Evolutionary conservation across 306 rosid genomes (phyloP), one percentile per base, ranked within the genome.

Genomic region (Lupinus albus): DNA sequence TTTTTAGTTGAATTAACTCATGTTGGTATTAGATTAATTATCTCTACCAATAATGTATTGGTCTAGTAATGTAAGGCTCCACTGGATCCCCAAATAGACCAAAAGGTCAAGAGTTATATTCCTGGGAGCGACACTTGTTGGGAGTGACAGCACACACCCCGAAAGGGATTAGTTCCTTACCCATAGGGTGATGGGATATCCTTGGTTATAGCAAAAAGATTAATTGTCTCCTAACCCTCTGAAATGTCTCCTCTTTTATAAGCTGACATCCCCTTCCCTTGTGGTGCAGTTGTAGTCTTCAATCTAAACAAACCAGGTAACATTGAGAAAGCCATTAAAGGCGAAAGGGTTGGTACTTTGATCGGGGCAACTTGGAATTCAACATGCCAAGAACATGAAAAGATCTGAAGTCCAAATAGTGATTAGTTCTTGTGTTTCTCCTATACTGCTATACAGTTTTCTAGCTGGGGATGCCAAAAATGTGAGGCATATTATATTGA

Each of bases 331-430:
- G 98, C 98, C 65, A 90, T 93, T 71, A 83, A 50, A 71, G 98
- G 98, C 0, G 95, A 86, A 81, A 79, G 78, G 63, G 97, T 93
- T 41, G 98, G 98, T 76, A 93, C 98, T 12, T 75, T 93, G 76
- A 93, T 89, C 9, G 98, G 95, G 46, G 91, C 85, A 17, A 76
- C 74, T 6, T 38, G 74, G 82, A 82, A 81, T 72, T 73, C 96
- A 7, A 64, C 74, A 46, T 82, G 53, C 76, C 85, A 56, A 85
- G 85, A 64, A 64, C 83, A 70, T 84, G 85, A 88, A 35, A 62
- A 48, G 5, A 54, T 66, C 61, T 25, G 30, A 38, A 70, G 67
- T 21, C 30, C 48, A 38, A 32, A 36, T 48, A 9, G 30, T 57
- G 57, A 70, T 71, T 78, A 64, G 55, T 79, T 25, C 30, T 25